Base-by-base conservation (phyloP, 352 stramenopile species). In the Phytophthora tubulina region DNA sequence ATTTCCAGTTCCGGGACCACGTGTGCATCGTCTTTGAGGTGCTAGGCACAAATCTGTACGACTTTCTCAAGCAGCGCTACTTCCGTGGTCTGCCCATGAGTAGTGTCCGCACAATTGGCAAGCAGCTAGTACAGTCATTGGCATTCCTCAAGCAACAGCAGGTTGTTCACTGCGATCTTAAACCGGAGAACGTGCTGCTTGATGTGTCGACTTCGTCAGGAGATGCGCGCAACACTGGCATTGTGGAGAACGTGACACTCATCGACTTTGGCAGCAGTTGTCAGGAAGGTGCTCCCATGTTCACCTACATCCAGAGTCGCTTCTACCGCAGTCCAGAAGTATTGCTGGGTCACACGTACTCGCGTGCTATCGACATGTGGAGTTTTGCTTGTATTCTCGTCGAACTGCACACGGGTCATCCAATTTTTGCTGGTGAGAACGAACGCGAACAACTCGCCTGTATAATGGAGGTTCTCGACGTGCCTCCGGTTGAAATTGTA, bases 211-310 rank as follows among this genome's bases (percentile, higher is more conserved):
- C 48, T 13, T 17, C 70, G 35, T 21, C 33, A 32, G 42, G 17
- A 48, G 54, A 72, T 5, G 45, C 30, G 31, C 60, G 31, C 49
- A 63, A 41, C 44, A 48, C 38, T 27, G 70, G 49, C 33, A 35
- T 59, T 8, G 63, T 74, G 41, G 50, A 68, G 6, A 70, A 77
- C 8, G 75, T 93, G 48, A 89, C 77, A 36, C 81, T 99, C 6
- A 99, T 99, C 67, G 98, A 99, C 81, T 99, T 99, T 85, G 98
- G 97, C 32, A 99, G 91, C 44, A 98, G 93, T 38, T 99, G 97
- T 84, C 77, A 96, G 13, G 91, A 90, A 44, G 85, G 93, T 57
- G 91, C 94, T 50, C 91, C 92, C 1, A 87, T 97, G 67, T 98
- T 98, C 72, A 97, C 94, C 32, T 99, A 99, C 85, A 99, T 99